phyloP scores from a whole-genome alignment of 306 rosid genomes.

The Ochetophila trinervis region DNA sequence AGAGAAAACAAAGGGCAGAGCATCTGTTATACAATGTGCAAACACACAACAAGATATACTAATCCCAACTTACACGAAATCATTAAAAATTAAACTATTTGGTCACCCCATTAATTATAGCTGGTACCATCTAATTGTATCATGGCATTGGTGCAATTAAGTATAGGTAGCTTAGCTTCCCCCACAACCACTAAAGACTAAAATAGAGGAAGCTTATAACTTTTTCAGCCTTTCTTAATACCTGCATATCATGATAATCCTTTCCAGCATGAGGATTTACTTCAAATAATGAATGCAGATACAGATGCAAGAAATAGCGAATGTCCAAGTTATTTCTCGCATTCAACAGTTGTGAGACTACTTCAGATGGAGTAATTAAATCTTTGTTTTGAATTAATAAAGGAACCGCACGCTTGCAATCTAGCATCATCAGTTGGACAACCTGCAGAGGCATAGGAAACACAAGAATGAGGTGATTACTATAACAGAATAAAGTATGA shows the following conservation, averaged over 20 bases:
- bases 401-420: conserved; percentile 86
- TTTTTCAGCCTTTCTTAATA: conserved; percentile 26
- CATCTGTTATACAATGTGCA: conserved; percentile 16
- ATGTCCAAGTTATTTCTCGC: conserved; percentile 52
- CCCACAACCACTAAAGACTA: not conserved
- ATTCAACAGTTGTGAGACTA: conserved; percentile 65
- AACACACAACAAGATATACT: not conserved
- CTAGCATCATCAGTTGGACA: conserved; percentile 87
- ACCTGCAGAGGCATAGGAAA: conserved; percentile 47
- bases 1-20: conserved; percentile 23
- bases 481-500: conserved; percentile 11
- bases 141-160: not conserved
- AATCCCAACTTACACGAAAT: not conserved
- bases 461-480: conserved; percentile 21
- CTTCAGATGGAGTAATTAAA: conserved; percentile 66
- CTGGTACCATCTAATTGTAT: no score
- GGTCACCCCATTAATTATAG: no score
- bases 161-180: conserved; percentile 13
- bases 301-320: conserved; percentile 70
- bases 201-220: not conserved
- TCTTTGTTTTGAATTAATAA: conserved; percentile 74
- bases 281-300: conserved; percentile 92
- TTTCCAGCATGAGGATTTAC: conserved; percentile 85
- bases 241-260: conserved; percentile 97
- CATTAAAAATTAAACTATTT: not conserved